A percentile compares a stretch with the other conserved stretches of the same genome.
These are phyloP conservation scores for Megacollybia marginata DNA, from an alignment of 768 basidiomycete species.

Conservation along the genomic window DNA sequence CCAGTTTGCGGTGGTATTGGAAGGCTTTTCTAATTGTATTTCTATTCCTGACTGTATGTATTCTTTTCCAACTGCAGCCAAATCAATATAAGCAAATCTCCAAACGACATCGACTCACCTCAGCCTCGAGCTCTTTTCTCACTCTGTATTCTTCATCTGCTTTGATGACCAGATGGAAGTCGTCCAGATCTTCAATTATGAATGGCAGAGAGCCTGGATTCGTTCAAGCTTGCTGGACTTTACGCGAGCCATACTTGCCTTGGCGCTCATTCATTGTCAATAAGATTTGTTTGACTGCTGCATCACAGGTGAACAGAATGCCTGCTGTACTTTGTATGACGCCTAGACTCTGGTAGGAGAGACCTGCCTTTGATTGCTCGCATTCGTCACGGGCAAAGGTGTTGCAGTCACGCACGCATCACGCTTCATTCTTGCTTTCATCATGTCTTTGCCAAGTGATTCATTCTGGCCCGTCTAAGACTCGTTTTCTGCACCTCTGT, in stretches of 20 bases:
- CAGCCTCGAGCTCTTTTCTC: slow-evolving; percentile 61
- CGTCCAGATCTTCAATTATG: slow-evolving; percentile 84
- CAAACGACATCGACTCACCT: slow-evolving; percentile 41
- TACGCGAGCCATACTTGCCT: no score
- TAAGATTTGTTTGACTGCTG: slow-evolving; percentile 85
- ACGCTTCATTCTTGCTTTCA: no score
- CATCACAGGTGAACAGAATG: slow-evolving; percentile 68
- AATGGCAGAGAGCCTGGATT: slow-evolving; percentile 32
- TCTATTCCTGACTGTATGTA: slow-evolving; percentile 62
- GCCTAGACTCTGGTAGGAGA: not conserved
- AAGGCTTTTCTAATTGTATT: slow-evolving; percentile 30
- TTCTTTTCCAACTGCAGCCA: slow-evolving; percentile 73
- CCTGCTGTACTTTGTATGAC: slow-evolving; percentile 28
- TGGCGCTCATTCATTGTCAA: slow-evolving; percentile 75
- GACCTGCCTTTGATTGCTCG: slow-evolving; percentile 56
- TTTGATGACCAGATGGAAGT: slow-evolving; percentile 76
- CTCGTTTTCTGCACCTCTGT: no score
- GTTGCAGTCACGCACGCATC: no score
- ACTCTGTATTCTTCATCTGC: slow-evolving; percentile 76
- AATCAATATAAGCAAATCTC: not conserved
- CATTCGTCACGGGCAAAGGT: slow-evolving; percentile 25
- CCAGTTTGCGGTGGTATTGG: slow-evolving; percentile 58
- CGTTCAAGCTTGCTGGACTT: no score
- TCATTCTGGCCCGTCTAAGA: no score
- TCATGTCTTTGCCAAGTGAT: no score